A percentile compares a stretch with the other conserved stretches of the same genome.
Conservation (phyloP, 768 basidiomycete species). For the Boletus barrowsii region DNA sequence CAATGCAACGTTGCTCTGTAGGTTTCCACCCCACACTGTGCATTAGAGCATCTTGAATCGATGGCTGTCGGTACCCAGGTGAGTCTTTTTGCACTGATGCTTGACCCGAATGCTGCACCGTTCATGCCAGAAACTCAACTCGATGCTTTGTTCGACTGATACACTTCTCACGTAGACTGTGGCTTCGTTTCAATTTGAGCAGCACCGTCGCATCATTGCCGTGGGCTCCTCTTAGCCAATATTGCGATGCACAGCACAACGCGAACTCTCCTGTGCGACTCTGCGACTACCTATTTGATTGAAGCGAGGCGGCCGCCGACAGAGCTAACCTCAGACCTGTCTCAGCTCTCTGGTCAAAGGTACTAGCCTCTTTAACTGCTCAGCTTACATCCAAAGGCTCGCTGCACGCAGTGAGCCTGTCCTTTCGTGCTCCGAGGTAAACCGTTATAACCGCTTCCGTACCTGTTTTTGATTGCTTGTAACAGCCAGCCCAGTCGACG, state of each 20-base stretch:
- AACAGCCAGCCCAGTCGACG: slow-evolving; percentile 10
- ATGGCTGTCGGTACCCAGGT: slow-evolving; percentile 56
- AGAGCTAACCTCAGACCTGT: slow-evolving; percentile 54
- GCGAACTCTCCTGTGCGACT: slow-evolving; percentile 56
- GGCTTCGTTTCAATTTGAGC: slow-evolving; percentile 76
- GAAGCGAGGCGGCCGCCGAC: slow-evolving; percentile 62
- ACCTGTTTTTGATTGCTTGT: too few species aligned
- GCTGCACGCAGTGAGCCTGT: slow-evolving; percentile 74
- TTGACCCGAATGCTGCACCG: background rate
- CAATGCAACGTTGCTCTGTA: slow-evolving; percentile 73
- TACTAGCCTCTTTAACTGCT: slow-evolving; percentile 73
- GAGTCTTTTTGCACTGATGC: background rate
- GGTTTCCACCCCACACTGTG: slow-evolving; percentile 58
- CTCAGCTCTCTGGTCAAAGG: slow-evolving; percentile 63
- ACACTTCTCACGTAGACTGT: slow-evolving; percentile 78
- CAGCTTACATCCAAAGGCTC: slow-evolving; percentile 73
- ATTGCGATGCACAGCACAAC: slow-evolving; percentile 64
- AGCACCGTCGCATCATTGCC: slow-evolving; percentile 75
- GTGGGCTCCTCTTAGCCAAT: slow-evolving; percentile 62
- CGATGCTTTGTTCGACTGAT: slow-evolving; percentile 64
- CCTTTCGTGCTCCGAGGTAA: slow-evolving; percentile 53
- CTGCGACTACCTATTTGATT: slow-evolving; percentile 78
- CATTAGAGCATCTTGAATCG: slow-evolving; percentile 56
- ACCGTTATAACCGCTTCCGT: slow-evolving; percentile 4
- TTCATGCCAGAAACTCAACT: slow-evolving; percentile 63